Conservation (phyloP, 495 filamentous ascomycete species). For the Letharia columbiana region DNA sequence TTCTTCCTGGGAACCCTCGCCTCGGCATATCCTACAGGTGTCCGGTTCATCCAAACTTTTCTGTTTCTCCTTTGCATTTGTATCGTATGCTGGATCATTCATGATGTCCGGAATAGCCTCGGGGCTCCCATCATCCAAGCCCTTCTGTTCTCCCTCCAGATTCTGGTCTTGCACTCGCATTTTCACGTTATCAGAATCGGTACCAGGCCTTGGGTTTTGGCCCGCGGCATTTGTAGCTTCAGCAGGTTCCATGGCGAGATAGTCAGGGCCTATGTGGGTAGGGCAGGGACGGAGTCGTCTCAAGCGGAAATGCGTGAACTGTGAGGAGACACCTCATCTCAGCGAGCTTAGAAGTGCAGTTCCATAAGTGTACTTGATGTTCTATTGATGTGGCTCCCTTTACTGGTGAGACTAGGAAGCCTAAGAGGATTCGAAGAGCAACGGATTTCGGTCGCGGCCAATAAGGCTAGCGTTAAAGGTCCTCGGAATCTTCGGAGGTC, state of each 20-base stretch:
- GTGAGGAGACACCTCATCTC: neutral
- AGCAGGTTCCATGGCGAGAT: neutral
- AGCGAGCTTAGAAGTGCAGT: neutral
- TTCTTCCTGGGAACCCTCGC: conserved; percentile 75
- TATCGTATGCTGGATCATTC: conserved; percentile 53
- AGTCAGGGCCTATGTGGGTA: neutral
- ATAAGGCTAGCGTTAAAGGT: neutral
- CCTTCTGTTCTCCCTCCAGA: neutral
- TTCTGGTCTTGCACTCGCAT: neutral
- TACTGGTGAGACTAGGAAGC: neutral
- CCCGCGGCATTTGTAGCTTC: neutral
- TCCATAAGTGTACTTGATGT: neutral
- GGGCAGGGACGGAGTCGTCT: neutral
- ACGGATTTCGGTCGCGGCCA: neutral
- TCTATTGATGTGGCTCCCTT: neutral
- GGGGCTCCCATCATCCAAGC: neutral
- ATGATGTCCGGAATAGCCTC: conserved; percentile 46
- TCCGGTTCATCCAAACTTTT: conserved; percentile 48
- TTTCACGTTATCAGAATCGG: neutral
- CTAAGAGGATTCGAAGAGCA: neutral
- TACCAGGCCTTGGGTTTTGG: neutral
- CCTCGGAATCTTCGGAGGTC: neutral
- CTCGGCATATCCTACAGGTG: conserved; percentile 91
- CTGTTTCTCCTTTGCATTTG: conserved; percentile 32
- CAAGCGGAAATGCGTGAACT: neutral